phyloP scores from a whole-genome alignment of 1,139 yeast genomes.

The Magnusiomyces sp. region DNA sequence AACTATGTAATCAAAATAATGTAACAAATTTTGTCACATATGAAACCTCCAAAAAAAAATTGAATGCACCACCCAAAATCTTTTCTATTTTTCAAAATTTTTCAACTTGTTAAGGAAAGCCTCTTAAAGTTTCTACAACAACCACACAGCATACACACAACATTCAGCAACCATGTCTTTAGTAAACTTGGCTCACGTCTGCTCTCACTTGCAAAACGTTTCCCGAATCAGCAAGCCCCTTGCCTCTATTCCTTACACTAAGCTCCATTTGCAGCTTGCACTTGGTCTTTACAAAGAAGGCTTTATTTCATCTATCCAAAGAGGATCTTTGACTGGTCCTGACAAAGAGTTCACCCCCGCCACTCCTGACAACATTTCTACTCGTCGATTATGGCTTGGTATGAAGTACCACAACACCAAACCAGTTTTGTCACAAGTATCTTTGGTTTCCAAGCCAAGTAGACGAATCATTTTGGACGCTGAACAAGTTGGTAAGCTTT shows the following conservation, averaged over 20 bases:
- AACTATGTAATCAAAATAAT: no score
- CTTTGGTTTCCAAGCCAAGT: slow-evolving; percentile 78
- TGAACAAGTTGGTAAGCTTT: slow-evolving; percentile 61
- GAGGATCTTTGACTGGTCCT: slow-evolving; percentile 89
- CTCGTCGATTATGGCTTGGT: slow-evolving; percentile 87
- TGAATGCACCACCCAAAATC: background rate
- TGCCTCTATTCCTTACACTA: slow-evolving; percentile 78
- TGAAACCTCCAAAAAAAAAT: background rate
- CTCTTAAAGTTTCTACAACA: no score
- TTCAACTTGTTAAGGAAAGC: background rate
- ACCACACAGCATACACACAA: background rate
- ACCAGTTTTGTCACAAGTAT: slow-evolving; percentile 66
- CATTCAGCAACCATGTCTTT: slow-evolving; percentile 52
- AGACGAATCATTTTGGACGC: slow-evolving; percentile 57
- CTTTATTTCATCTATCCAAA: slow-evolving; percentile 70
- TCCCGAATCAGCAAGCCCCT: slow-evolving; percentile 63
- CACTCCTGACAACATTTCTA: slow-evolving; percentile 78
- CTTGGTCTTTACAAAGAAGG: slow-evolving; percentile 87
- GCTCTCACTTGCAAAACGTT: slow-evolving; percentile 87
- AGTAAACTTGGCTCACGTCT: slow-evolving; percentile 72
- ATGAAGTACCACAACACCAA: slow-evolving; percentile 75
- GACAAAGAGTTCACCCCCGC: slow-evolving; percentile 66
- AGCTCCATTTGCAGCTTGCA: slow-evolving; percentile 74
- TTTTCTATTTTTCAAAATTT: no score
- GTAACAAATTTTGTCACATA: no score